Conservation (phyloP, 768 basidiomycete species). For the Antrodiella citrinella region DNA sequence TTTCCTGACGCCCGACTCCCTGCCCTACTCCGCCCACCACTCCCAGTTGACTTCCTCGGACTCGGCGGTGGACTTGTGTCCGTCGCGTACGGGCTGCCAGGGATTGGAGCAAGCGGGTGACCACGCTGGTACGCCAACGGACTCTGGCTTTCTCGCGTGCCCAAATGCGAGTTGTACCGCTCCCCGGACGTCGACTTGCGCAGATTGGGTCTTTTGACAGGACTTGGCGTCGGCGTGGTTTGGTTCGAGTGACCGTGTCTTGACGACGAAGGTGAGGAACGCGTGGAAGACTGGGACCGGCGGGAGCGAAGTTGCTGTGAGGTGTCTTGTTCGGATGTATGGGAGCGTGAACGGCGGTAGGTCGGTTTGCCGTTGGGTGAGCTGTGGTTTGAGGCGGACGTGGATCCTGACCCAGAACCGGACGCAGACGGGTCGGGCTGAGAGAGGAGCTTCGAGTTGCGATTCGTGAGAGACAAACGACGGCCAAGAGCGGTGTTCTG, state of each 20-base stretch:
- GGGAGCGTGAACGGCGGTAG: constrained; percentile 19
- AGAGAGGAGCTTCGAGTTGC: constrained; percentile 4
- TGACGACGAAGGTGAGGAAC: neutral
- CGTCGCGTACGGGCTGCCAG: constrained; percentile 54
- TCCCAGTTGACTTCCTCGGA: constrained; percentile 32
- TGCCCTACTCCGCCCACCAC: constrained; percentile 58
- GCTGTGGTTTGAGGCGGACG: constrained; percentile 1
- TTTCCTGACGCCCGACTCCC: constrained; percentile 30
- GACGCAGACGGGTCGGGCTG: neutral
- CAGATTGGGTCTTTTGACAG: constrained; percentile 1
- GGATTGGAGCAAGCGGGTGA: constrained; percentile 26
- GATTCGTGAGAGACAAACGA: constrained; percentile 40
- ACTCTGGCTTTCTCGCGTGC: neutral
- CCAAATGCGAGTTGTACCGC: constrained; percentile 7
- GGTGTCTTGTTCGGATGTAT: constrained; percentile 13
- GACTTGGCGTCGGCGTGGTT: constrained; percentile 2
- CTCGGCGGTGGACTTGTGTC: constrained; percentile 53
- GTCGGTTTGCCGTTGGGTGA: constrained; percentile 9
- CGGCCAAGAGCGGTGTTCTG: constrained; percentile 71
- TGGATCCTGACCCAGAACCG: constrained; percentile 1
- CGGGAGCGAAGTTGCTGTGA: constrained; percentile 4
- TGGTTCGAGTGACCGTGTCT: constrained; percentile 7
- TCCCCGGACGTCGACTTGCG: constrained; percentile 12
- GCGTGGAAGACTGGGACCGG: constrained; percentile 20
- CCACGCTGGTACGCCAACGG: constrained; percentile 21